Evolutionary conservation across 2,329 filamentous ascomycete genomes (phyloP), one percentile per base, ranked within the genome.

Genomic region (Colletotrichum sp.): DNA sequence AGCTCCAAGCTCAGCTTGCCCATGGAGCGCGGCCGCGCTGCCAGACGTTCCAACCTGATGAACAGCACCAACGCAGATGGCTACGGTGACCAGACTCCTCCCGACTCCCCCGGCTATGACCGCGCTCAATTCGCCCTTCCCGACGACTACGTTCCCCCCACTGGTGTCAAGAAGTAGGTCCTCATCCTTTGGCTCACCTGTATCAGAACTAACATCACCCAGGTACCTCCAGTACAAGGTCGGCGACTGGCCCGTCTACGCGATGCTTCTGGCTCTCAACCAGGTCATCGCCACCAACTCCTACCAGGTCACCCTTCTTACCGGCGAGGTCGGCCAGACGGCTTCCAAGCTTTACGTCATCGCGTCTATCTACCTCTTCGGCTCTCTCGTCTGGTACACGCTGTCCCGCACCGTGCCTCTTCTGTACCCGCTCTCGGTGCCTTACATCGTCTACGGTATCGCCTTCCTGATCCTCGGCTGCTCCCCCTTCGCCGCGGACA

Each of bases 271-370:
- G 21, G 91, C 91, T 16, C 85, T 92, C 38, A 90, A 91, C 36
- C 92, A 93, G 80, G 90, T 93, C 77, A 90, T 93, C 66, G 90
- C 92, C 2, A 91, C 91, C 72, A 93, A 93, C 82, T 93, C 91
- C 0, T 93, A 93, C 82, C 92, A 94, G 80, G 91, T 94, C 79
- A 93, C 92, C 0, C 86, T 94, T n/a, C 86, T 94, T 30, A 92
- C 91, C 0, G 92, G 92, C n/a, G 89, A 92, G 79, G 86, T 92
- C 32, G 92, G 90, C 72, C 87, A 93, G 81, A 88, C 88, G 2
- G 90, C 91, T 7, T 82, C 84, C 38, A 90, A 92, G 79, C 85
- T 93, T 2, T 93, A 93, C 82, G 86, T 88, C 67, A 89, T 93
- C 58, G 91, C 91, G 1, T 88, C 85, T 21, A 89, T 92, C 36